Evolutionary conservation across 1,139 yeast species (phyloP), one percentile per base, ranked within the genome.

Genomic region (Taphrina populina): DNA sequence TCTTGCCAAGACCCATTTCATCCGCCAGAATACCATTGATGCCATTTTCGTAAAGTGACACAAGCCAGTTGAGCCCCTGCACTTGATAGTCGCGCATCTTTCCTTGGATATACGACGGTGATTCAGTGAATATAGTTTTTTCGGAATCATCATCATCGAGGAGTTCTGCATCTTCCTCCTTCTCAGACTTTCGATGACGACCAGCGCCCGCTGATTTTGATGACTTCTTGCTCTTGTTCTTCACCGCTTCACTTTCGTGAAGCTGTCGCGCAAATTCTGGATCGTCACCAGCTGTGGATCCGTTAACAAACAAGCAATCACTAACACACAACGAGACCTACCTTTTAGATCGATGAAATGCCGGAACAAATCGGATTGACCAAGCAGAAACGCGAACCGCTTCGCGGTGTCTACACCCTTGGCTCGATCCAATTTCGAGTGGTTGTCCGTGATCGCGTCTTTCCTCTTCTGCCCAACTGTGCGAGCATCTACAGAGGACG

Each of bases 1-100:
- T 92, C 69, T 92, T 92, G 67, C 98, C 98, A 61, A 92, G 78
- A 61, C 98, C 98, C 98, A 92, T 92, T 72, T 92, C 98, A 72
- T 92, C 98, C 4, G 98, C 98, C 58, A 92, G 76, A 62, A 92
- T 92, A 70, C 98, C 98, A 68, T 94, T 92, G 67, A 94, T 92
- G 73, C 97, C 97, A 71, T 92, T 97, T 68, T 92, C 97, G 67
- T 94, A 94, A 63, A 92, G 76, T 67, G 88, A 90, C 17, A 96
- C 97, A 63, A 92, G 77, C 98, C 98, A 92, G 66, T 90, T 92
- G 65, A 92, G 80, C 64, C 98, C 98, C 73, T 92, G 92, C 63
- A 92, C 72, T 73, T 92, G 98, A 69, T 92, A 92, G 70, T 92
- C 98, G 67, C 94, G 92, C 69, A 92, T 78, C 11, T 95, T 86